Conservation (phyloP, 345 rosid species). For the Garcia nutans region DNA sequence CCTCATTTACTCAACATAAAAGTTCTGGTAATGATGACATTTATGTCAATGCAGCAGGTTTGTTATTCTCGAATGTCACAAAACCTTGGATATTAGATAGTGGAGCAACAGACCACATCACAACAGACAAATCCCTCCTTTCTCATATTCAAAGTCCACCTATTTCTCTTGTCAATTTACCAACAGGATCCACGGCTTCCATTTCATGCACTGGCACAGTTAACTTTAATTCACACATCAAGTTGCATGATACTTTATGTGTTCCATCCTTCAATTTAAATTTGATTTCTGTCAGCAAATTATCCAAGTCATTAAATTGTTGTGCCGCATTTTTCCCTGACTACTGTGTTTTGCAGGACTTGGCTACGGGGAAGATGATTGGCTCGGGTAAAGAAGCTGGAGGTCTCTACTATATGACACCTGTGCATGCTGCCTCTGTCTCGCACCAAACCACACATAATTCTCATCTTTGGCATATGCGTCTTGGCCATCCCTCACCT, state of each 20-base stretch:
- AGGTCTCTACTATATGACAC: too few species aligned
- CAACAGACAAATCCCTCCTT: background rate
- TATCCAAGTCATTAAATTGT: background rate
- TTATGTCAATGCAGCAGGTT: background rate
- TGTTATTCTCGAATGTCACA: background rate
- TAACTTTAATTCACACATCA: background rate
- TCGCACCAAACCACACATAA: too few species aligned
- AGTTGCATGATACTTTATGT: background rate
- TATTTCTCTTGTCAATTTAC: too few species aligned
- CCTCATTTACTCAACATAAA: background rate
- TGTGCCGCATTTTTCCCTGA: background rate
- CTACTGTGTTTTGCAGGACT: background rate
- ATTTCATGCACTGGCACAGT: background rate
- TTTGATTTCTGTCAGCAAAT: background rate
- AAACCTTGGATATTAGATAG: constrained; percentile 7
- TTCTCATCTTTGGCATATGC: too few species aligned
- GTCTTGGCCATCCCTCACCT: too few species aligned
- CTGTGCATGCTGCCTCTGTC: too few species aligned
- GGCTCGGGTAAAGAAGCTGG: background rate
- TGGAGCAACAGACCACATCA: background rate
- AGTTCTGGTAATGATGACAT: background rate
- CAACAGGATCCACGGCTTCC: background rate
- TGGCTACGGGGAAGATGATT: background rate
- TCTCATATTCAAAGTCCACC: background rate
- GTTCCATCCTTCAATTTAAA: background rate